Evolutionary conservation across 1,284 basidiomycete genomes (phyloP), one percentile per base, ranked within the genome.

Genomic region (Ganoderma boninense): DNA sequence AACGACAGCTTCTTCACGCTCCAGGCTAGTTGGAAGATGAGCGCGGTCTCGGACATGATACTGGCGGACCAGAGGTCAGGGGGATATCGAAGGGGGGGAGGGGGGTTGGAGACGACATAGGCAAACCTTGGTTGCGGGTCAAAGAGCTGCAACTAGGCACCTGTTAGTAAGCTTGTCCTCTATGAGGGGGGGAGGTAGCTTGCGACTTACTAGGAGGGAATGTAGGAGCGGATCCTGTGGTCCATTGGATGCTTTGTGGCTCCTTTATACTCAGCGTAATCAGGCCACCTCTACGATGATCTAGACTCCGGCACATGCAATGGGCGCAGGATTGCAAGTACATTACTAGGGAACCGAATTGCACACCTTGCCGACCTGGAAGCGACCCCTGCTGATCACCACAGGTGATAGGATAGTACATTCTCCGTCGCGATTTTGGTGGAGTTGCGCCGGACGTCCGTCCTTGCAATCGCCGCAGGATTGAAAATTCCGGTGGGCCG

Each of bases 21-120:
- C 10, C 64, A 66, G 20, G 65, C 61, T 43, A 69, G 61, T 59
- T 11, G n/a, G 44, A 69, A 54, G 42, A 52, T 44, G 11, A 65
- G 11, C 20, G 57, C 57, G 60, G 46, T 68, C 16, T 62, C 2
- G 32, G 60, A 52, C 67, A 64, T 68, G 43, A 32, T 46, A 8
- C 57, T 60, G 32, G 32, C 18, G 4, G 8, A 20, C 16, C 7
- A 60, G 35, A n/a, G 38, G 35, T 60, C 35, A 60, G 57, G 2
- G 38, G 29, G 29, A 40, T 13, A 8, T 60, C 20, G 4, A 20
- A n/a, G n/a, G n/a, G n/a, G n/a, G n/a, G n/a, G n/a, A 59, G 32
- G 29, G 57, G n/a, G 35, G 29, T 20, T 8, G 18, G 18, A 35
- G 14, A 35, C 16, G 29, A 16, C 56, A 32, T 26, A 23, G 32